Percentiles rank a stretch among this genome's conserved stretches.
phyloP scores from a whole-genome alignment of 257 asterid species.

The Plantago major region DNA sequence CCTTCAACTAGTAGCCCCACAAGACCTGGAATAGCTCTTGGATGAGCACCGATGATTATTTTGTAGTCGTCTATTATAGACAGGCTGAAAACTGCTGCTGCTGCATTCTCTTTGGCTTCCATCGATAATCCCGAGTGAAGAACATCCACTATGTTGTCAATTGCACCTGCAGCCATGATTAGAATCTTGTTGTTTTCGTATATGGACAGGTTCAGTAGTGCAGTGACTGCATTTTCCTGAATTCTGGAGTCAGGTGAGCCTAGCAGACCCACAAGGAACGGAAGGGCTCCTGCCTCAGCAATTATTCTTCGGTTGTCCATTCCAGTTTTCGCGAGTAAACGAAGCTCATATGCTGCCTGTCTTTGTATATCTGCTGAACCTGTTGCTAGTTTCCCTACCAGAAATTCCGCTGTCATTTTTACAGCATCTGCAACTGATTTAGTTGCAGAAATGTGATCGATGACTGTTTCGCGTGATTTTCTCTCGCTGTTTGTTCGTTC shows the following conservation, averaged over 20 bases:
- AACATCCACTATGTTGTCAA: conserved; percentile 48
- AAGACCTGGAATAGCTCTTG: conserved; percentile 59
- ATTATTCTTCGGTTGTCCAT: conserved; percentile 84
- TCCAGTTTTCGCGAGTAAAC: conserved; percentile 76
- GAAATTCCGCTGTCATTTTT: conserved; percentile 72
- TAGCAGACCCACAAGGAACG: conserved; percentile 60
- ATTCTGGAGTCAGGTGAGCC: conserved; percentile 48
- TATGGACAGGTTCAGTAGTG: conserved; percentile 83
- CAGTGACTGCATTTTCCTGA: conserved; percentile 84
- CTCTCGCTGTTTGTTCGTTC: conserved; percentile 43
- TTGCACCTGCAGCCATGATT: conserved; percentile 77
- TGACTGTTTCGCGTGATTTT: conserved; percentile 33
- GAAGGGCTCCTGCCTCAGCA: conserved; percentile 85
- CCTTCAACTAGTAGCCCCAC: conserved; percentile 70
- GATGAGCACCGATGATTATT: conserved; percentile 51
- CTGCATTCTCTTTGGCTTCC: conserved; percentile 87
- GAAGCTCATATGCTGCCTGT: conserved; percentile 82
- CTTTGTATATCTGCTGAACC: conserved; percentile 74
- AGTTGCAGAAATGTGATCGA: conserved; percentile 70
- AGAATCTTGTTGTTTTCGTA: conserved; percentile 65
- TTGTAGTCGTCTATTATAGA: conserved; percentile 65
- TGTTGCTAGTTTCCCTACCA: conserved; percentile 73
- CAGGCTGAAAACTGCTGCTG: conserved; percentile 79
- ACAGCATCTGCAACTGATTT: conserved; percentile 67
- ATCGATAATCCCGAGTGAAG: conserved; percentile 51